phyloP scores from a whole-genome alignment of 352 stramenopile genomes.

The Phytophthora ohioensis region DNA sequence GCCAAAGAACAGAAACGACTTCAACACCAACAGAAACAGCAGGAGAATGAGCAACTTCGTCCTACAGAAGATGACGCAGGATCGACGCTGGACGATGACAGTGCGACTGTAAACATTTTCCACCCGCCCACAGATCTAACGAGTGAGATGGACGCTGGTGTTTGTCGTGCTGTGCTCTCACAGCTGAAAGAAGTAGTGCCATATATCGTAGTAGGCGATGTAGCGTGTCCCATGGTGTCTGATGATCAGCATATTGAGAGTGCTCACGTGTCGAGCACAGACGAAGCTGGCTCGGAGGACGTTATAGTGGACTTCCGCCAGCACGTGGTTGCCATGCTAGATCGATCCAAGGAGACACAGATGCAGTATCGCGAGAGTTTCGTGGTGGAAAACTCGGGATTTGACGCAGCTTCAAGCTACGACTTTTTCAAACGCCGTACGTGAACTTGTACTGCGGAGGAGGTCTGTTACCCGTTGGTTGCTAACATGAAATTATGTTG shows the following conservation, averaged over 20 bases:
- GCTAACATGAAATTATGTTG: slow-evolving; percentile 1
- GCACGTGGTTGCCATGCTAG: slow-evolving; percentile 59
- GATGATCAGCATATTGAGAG: slow-evolving; percentile 23
- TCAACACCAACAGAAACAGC: slow-evolving; percentile 27
- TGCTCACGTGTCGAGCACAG: slow-evolving; percentile 1
- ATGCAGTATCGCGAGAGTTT: slow-evolving; percentile 60
- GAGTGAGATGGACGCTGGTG: slow-evolving; percentile 55
- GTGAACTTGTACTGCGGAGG: slow-evolving; percentile 22
- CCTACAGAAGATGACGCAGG: slow-evolving; percentile 16
- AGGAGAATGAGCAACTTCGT: slow-evolving; percentile 4
- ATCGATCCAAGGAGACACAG: slow-evolving; percentile 57
- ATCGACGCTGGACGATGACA: slow-evolving; percentile 24
- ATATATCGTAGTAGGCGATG: slow-evolving; percentile 68
- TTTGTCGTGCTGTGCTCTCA: slow-evolving; percentile 60
- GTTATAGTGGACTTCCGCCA: slow-evolving; percentile 59
- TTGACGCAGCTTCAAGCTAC: slow-evolving; percentile 64
- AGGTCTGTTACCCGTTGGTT: background rate
- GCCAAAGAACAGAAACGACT: slow-evolving; percentile 33
- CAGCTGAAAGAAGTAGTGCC: slow-evolving; percentile 61
- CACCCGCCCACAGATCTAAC: slow-evolving; percentile 49
- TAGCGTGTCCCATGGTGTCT: slow-evolving; percentile 60
- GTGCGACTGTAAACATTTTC: slow-evolving; percentile 43
- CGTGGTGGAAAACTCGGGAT: slow-evolving; percentile 51
- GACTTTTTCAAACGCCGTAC: slow-evolving; percentile 80
- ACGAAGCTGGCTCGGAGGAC: slow-evolving; percentile 16